A percentile compares a stretch with the other conserved stretches of the same genome.
Evolutionary conservation across 176 grass and related monocot species (phyloP).

Genomic region (Oryza glaberrima): DNA sequence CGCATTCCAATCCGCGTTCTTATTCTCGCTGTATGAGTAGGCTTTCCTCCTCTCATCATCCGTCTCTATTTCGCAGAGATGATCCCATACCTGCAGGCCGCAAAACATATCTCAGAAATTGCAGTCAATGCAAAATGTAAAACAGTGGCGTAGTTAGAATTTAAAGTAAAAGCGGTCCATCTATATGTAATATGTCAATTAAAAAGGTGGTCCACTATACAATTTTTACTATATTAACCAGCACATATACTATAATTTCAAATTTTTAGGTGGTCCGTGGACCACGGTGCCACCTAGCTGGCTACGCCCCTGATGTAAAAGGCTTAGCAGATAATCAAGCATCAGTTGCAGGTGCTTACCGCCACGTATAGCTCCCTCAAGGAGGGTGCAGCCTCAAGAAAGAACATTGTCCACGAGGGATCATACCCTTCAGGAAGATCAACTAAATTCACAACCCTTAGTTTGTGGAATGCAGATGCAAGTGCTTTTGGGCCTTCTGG

Average conservation of each 20-base stretch:
- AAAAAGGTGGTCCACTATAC: too few relatives aligned
- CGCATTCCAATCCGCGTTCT: neutral
- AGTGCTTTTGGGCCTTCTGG: neutral
- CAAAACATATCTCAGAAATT: too few relatives aligned
- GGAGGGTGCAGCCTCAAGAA: conserved; percentile 5
- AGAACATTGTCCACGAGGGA: neutral
- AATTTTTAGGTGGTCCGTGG: too few relatives aligned
- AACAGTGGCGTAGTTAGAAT: too few relatives aligned
- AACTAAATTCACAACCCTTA: conserved; percentile 15
- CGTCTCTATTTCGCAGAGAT: neutral
- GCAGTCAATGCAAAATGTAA: too few relatives aligned
- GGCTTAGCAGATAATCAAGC: too few relatives aligned
- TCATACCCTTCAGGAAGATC: conserved; percentile 14
- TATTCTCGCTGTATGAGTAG: neutral
- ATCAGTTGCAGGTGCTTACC: neutral
- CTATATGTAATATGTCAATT: too few relatives aligned
- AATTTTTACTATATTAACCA: too few relatives aligned
- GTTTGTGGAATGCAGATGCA: neutral
- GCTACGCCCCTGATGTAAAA: too few relatives aligned
- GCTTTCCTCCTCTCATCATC: neutral
- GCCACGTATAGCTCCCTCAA: neutral
- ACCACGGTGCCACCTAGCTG: too few relatives aligned
- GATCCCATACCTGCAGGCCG: neutral
- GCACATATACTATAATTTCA: too few relatives aligned
- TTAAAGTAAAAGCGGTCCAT: too few relatives aligned